Evolutionary conservation across 2,329 filamentous ascomycete species (phyloP).

Genomic region (Colletotrichum sp.): DNA sequence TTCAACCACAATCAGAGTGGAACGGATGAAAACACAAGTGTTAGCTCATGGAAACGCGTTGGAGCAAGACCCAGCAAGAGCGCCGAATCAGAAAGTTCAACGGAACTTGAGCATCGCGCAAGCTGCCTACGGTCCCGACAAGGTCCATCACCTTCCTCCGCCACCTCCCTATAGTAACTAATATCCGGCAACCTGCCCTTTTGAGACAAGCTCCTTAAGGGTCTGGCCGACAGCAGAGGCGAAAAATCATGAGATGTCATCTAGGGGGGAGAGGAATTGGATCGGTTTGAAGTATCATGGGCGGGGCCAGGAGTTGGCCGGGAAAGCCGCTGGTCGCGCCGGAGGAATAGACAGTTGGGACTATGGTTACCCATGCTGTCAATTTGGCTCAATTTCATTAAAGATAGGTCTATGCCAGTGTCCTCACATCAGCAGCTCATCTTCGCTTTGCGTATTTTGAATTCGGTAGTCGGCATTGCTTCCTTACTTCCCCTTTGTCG

Average conservation of each 20-base stretch:
- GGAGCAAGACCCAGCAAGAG: background rate
- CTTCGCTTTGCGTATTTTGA: background rate
- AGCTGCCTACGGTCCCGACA: background rate
- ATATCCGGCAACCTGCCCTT: background rate
- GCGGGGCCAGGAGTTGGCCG: accelerated
- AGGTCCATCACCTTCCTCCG: background rate
- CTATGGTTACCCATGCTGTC: accelerated
- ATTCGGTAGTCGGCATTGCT: background rate
- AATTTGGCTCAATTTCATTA: background rate
- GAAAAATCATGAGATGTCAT: background rate
- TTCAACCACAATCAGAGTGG: background rate
- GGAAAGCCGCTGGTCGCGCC: background rate
- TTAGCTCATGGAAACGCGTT: background rate
- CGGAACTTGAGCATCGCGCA: background rate
- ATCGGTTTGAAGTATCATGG: background rate
- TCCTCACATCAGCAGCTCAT: background rate
- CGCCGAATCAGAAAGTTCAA: background rate
- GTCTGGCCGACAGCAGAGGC: background rate
- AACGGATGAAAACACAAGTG: accelerated
- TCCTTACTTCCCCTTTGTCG: background rate
- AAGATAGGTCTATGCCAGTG: background rate
- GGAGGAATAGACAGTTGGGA: background rate
- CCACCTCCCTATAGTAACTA: background rate
- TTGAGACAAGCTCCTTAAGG: background rate
- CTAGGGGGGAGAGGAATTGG: background rate